A percentile compares a stretch with the other conserved stretches of the same genome.
phyloP scores from a whole-genome alignment of 352 stramenopile species.

The Pythium oligandrum region DNA sequence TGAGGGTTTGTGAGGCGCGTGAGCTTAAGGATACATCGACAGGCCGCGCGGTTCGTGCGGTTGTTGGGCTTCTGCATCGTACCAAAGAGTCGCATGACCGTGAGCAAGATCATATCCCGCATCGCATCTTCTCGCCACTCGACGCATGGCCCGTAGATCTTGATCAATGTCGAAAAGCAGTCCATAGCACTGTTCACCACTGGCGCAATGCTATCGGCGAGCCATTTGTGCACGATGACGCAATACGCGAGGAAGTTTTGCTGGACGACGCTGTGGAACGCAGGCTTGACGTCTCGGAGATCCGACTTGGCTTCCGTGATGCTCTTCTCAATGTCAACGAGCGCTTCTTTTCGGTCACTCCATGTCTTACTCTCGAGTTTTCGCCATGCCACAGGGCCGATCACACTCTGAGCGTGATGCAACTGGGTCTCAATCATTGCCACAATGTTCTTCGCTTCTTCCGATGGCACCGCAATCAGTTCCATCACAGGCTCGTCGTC shows the following conservation, averaged over 20 bases:
- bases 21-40: slow-evolving; percentile 72
- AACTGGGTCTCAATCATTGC: slow-evolving; percentile 38
- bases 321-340: slow-evolving; percentile 64
- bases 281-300: slow-evolving; percentile 55
- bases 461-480: slow-evolving; percentile 31
- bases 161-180: slow-evolving; percentile 59
- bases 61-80: slow-evolving; percentile 81
- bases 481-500: slow-evolving; percentile 20
- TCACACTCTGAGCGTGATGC: slow-evolving; percentile 31
- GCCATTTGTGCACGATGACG: slow-evolving; percentile 45
- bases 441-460: slow-evolving; percentile 46
- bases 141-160: slow-evolving; percentile 65
- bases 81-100: slow-evolving; percentile 48
- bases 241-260: slow-evolving; percentile 63
- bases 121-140: slow-evolving; percentile 67
- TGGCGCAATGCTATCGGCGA: slow-evolving; percentile 64
- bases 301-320: slow-evolving; percentile 70
- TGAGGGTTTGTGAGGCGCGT: slow-evolving; percentile 56
- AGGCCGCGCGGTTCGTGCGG: slow-evolving; percentile 67
- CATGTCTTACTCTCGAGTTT: slow-evolving; percentile 83
- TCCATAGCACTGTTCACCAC: slow-evolving; percentile 76
- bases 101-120: slow-evolving; percentile 58
- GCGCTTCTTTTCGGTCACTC: slow-evolving; percentile 79
- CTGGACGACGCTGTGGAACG: slow-evolving; percentile 58
- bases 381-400: slow-evolving; percentile 64